Percentiles rank a stretch among this genome's conserved stretches.
Evolutionary conservation across 371 early-diverging fungal genomes (phyloP).

Genomic region (Mucor piriformis): DNA sequence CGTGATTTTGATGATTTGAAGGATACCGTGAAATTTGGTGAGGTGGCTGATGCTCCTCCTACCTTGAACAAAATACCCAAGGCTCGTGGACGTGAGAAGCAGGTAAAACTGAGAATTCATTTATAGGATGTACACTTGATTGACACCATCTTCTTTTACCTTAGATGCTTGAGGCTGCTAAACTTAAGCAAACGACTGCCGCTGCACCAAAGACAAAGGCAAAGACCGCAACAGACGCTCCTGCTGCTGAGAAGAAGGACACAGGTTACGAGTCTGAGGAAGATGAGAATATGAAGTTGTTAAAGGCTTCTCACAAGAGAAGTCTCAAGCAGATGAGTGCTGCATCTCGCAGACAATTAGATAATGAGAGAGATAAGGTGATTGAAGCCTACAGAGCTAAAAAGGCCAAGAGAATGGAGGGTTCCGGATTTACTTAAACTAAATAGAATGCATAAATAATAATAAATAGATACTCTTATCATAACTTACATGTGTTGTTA

Average conservation of each 20-base stretch:
- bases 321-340: constrained; percentile 50
- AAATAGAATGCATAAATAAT: too few relatives aligned
- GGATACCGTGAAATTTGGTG: constrained; percentile 61
- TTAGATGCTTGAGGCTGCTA: constrained; percentile 30
- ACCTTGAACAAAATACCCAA: constrained; percentile 52
- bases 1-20: constrained; percentile 58
- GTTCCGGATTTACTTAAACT: not conserved
- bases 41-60: constrained; percentile 62
- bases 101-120: constrained; percentile 27
- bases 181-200: constrained; percentile 26
- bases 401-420: constrained; percentile 47
- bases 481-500: too few relatives aligned
- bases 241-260: constrained; percentile 20
- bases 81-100: constrained; percentile 45
- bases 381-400: constrained; percentile 52
- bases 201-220: not conserved
- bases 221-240: constrained; percentile 1
- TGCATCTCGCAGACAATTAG: constrained; percentile 42
- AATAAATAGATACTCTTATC: too few relatives aligned
- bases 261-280: constrained; percentile 44
- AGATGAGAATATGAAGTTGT: constrained; percentile 50
- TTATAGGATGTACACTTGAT: too few relatives aligned
- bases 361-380: constrained; percentile 46
- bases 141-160: too few relatives aligned
- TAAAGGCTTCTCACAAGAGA: constrained; percentile 52